Percentiles rank a stretch among this genome's conserved stretches.
Conservation (phyloP, 768 basidiomycete species). For the Suillus alpinus region DNA sequence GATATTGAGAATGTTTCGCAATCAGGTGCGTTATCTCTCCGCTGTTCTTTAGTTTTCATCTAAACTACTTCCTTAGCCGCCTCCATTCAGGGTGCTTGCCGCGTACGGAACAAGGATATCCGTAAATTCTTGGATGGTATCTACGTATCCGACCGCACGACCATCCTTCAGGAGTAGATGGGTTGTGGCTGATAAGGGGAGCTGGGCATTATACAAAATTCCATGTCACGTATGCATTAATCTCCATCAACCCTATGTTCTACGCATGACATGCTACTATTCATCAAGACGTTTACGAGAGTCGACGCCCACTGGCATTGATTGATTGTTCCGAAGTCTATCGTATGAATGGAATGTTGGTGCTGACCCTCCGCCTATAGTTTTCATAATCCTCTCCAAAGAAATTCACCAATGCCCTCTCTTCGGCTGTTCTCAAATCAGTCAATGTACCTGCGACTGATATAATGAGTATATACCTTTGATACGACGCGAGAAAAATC, state of each 20-base stretch:
- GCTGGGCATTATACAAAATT: constrained; percentile 13
- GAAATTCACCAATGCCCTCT: constrained; percentile 73
- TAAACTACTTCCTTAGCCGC: constrained; percentile 59
- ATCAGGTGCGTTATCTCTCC: constrained; percentile 56
- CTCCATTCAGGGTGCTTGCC: constrained; percentile 93
- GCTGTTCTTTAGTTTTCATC: not conserved
- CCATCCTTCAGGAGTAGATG: constrained; percentile 44
- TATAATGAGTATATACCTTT: constrained; percentile 45
- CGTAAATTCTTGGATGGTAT: constrained; percentile 97
- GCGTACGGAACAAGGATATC: constrained; percentile 99
- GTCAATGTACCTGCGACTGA: constrained; percentile 1
- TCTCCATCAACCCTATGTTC: constrained; percentile 24
- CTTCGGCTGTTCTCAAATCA: constrained; percentile 60
- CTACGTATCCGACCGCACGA: constrained; percentile 83
- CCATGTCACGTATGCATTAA: constrained; percentile 22
- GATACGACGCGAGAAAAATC: constrained; percentile 84
- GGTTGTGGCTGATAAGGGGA: constrained; percentile 5
- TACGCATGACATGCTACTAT: constrained; percentile 18
- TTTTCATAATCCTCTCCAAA: constrained; percentile 85
- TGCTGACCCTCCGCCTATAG: constrained; percentile 78
- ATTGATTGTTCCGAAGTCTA: constrained; percentile 28
- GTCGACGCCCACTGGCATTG: not conserved
- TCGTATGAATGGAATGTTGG: constrained; percentile 82
- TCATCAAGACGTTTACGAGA: constrained; percentile 2
- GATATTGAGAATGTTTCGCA: constrained; percentile 98